phyloP scores from a whole-genome alignment of 306 rosid genomes.

The Sophora flavescens region DNA sequence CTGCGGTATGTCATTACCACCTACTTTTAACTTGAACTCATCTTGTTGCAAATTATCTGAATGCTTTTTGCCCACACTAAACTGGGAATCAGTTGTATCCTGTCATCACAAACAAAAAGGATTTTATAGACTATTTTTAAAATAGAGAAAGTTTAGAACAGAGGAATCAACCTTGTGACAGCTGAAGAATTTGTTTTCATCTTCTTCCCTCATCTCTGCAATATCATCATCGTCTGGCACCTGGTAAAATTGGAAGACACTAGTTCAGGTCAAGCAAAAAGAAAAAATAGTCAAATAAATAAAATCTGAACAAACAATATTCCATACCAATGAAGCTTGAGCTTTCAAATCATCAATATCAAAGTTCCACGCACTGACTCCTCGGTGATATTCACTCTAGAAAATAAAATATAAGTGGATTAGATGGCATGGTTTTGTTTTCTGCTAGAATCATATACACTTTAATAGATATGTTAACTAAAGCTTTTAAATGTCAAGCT shows the following conservation, averaged over 20 bases:
- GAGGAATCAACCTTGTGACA: constrained; percentile 49
- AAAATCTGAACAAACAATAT: constrained; percentile 11
- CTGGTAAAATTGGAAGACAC: constrained; percentile 53
- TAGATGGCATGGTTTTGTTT: constrained; percentile 34
- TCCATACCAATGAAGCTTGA: constrained; percentile 91
- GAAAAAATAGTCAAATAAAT: constrained; percentile 12
- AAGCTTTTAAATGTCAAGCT: constrained; percentile 34
- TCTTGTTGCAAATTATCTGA: constrained; percentile 54
- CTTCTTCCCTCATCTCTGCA: constrained; percentile 76
- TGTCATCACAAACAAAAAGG: constrained; percentile 44
- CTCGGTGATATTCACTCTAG: constrained; percentile 98
- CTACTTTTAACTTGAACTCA: constrained; percentile 51
- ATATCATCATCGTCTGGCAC: constrained; percentile 74
- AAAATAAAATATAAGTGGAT: constrained; percentile 37
- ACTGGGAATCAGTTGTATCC: constrained; percentile 64
- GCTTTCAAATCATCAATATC: constrained; percentile 94
- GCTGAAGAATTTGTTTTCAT: constrained; percentile 57
- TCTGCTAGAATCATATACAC: constrained; percentile 24
- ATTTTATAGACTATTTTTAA: constrained; percentile 7
- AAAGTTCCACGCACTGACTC: constrained; percentile 99
- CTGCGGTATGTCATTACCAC: constrained; percentile 57
- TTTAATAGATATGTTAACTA: constrained; percentile 16
- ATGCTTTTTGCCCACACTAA: constrained; percentile 59
- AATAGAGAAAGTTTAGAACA: constrained; percentile 25
- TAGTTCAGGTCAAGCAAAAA: constrained; percentile 41